Evolutionary conservation across 352 stramenopile genomes (phyloP).

Genomic region (Phytophthora megakarya): DNA sequence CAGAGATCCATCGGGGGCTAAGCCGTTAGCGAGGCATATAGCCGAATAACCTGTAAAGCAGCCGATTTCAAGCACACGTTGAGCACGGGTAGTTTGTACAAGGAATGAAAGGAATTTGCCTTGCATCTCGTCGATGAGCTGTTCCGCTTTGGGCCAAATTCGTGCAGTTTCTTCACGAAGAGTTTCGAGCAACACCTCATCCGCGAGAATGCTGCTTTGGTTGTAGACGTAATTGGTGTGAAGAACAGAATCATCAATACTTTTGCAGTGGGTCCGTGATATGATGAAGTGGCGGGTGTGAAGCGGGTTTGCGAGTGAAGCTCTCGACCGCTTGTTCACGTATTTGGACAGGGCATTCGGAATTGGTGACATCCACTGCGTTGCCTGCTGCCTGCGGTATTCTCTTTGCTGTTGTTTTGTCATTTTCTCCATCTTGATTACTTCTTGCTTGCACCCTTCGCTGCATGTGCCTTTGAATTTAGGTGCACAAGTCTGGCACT

Average conservation of each 20-base stretch:
- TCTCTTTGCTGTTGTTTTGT: conserved; percentile 41
- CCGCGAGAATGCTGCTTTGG: conserved; percentile 27
- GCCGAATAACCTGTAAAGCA: conserved; percentile 96
- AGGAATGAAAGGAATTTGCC: conserved; percentile 75
- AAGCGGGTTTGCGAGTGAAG: conserved; percentile 33
- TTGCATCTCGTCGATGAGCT: conserved; percentile 67
- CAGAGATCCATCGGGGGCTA: conserved; percentile 36
- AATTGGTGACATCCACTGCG: conserved; percentile 47
- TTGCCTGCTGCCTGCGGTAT: conserved; percentile 59
- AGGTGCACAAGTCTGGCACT: conserved; percentile 46
- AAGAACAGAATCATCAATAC: conserved; percentile 27
- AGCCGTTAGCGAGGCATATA: conserved; percentile 75
- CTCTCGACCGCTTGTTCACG: conserved; percentile 23
- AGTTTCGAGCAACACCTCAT: conserved; percentile 45
- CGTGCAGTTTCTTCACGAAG: conserved; percentile 44
- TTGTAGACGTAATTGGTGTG: conserved; percentile 34
- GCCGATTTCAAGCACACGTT: conserved; percentile 90
- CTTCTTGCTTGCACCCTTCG: conserved; percentile 49
- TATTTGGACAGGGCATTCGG: conserved; percentile 39
- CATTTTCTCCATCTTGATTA: conserved; percentile 55
- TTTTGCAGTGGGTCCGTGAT: conserved; percentile 40
- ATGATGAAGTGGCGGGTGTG: conserved; percentile 26
- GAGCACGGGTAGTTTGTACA: conserved; percentile 71
- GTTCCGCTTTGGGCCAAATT: conserved; percentile 54
- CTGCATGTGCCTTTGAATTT: conserved; percentile 49